Conservation (phyloP, 1,284 basidiomycete genomes). For the Crepidotus sp. region DNA sequence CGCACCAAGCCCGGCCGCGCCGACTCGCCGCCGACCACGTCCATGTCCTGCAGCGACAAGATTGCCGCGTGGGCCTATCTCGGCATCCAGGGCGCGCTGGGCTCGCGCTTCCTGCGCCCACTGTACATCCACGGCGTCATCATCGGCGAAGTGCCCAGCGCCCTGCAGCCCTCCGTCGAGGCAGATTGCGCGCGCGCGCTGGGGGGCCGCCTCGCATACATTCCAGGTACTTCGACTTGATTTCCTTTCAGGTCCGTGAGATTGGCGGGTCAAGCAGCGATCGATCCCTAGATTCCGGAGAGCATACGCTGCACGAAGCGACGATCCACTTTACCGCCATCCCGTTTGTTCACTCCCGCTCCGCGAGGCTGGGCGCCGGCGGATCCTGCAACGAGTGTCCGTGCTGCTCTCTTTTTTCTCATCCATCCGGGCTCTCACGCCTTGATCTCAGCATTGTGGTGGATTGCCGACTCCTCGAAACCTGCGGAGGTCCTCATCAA, state of each 20-base stretch:
- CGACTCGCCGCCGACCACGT: constrained; percentile 72
- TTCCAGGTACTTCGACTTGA: constrained; percentile 26
- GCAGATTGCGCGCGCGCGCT: constrained; percentile 58
- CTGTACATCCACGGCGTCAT: constrained; percentile 60
- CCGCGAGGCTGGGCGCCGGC: constrained; percentile 26
- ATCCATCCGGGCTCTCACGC: neutral
- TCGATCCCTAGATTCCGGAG: constrained; percentile 34
- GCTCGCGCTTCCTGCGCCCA: constrained; percentile 47
- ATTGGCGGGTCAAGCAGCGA: constrained; percentile 1
- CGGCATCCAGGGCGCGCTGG: constrained; percentile 79
- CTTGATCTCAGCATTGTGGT: constrained; percentile 51
- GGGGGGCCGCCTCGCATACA: constrained; percentile 35
- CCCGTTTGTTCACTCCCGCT: constrained; percentile 53
- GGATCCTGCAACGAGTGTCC: constrained; percentile 63
- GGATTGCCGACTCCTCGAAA: constrained; percentile 43
- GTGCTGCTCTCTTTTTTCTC: constrained; percentile 15
- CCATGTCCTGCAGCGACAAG: constrained; percentile 89
- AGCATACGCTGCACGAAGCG: constrained; percentile 42
- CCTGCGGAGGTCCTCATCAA: constrained; percentile 60
- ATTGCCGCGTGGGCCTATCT: constrained; percentile 75
- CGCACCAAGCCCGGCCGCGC: constrained; percentile 87
- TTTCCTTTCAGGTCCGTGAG: neutral
- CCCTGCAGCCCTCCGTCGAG: constrained; percentile 32
- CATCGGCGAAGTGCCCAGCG: constrained; percentile 56
- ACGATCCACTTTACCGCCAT: constrained; percentile 46